Base-by-base conservation (phyloP, 1,139 yeast genomes). In the Scheffersomyces illinoinensis region DNA sequence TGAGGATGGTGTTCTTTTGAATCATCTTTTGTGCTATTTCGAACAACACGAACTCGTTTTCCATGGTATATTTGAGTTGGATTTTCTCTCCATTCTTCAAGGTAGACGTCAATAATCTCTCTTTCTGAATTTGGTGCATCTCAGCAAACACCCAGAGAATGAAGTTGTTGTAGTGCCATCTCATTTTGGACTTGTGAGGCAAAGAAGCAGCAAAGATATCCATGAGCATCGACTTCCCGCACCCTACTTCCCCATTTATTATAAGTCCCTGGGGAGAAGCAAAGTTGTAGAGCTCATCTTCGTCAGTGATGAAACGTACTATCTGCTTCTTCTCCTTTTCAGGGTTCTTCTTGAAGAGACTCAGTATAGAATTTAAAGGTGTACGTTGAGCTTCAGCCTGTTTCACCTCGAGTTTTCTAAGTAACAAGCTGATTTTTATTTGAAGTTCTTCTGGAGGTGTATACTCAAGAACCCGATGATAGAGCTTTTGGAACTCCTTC, bases 161-260 rank as follows among this genome's bases (percentile, higher is more conserved):
- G 67, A 89, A 88, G 62, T 85, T 87, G 64, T 85, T 85, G 67
- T 86, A 89, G 67, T 89, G 93, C 87, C 91, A 86, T 60, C 93
- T 76, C 76, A 85, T 82, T 67, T 89, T 89, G 2, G 88, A 83
- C 24, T 78, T 76, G 62, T 86, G 85, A 0, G 93, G 93, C 48
- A 89, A 73, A 1, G 89, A 80, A 53, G 79, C 77, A 1, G 92
- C 92, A 75, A 89, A 88, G 23, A 89, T 82, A 65, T 88, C 93
- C 86, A 88, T 85, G 55, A 89, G 70, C 89, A 89, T 85, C 1
- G 91, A 86, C 66, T 89, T 89, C 2, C 93, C 93, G 67, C 90
- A 86, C 0, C 93, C 93, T 3, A 89, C 93, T 62, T 87, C 92
- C 2, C 93, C 93, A 67, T 88, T 87, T 6, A 89, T 72, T 54